Base-by-base conservation (phyloP, 257 asterid species). In the Ocimum tenuiflorum region DNA sequence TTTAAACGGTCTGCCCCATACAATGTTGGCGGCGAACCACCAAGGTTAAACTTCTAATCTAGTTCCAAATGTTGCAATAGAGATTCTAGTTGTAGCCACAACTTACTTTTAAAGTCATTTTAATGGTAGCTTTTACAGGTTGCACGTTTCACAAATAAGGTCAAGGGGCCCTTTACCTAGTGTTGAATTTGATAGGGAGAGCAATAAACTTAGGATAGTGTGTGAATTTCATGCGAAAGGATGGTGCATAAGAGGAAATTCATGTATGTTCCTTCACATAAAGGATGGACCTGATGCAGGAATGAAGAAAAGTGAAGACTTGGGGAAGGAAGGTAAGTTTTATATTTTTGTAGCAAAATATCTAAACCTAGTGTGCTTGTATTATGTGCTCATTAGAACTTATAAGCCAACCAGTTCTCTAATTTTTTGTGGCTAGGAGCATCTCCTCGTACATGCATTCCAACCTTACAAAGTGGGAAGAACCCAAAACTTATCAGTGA, bases 211-310 rank as follows among this genome's bases (percentile, higher is more conserved):
- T 33, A 88, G 78, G 73, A 79, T 82, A 67, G 67, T 73, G 42
- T 94, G 97, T 60, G 87, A 83, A 27, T 94, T 83, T 75, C 82
- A 86, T 67, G 81, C 92, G 52, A 85, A 82, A 76, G 99, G 99
- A 36, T 94, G 97, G 97, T 94, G 99, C 79, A 83, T 90, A 69
- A 84, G 77, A 81, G 96, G 96, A 58, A 82, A 55, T 27, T 76
- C 95, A 3, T 94, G 99, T 78, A 85, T 84, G 70, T 94, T 90
- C 77, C 89, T 90, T 77, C 99, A 94, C 64, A 48, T 75, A 53
- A 86, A 68, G 54, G 86, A 77, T 62, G 88, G 81, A 55, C 56
- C 53, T 58, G 87, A 73, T 77, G 78, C 78, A 41, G 77, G 65
- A 23, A 56, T 59, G 56, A 56, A 76, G 73, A 75, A 73, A 70